Percentiles rank a stretch among this genome's conserved stretches.
Evolutionary conservation across 1,139 yeast species (phyloP).

Genomic region (Blastobotrys illinoisensis): DNA sequence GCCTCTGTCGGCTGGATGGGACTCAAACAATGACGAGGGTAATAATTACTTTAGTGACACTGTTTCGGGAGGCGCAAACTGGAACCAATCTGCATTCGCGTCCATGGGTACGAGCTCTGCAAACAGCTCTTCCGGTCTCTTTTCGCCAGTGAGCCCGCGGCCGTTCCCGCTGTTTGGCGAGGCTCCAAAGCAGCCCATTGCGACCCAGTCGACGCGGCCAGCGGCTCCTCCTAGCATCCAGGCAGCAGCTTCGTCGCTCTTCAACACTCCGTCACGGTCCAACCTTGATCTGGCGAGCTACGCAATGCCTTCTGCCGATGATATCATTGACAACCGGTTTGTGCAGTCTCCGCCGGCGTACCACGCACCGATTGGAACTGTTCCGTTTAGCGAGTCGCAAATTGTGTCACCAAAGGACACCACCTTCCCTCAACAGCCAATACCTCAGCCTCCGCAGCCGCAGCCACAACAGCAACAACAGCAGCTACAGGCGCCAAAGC

Average conservation of each 20-base stretch:
- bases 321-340: not conserved
- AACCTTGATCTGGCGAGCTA: not conserved
- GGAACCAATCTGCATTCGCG: not conserved
- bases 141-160: not conserved
- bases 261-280: not conserved
- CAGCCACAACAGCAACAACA: slow-evolving; percentile 10
- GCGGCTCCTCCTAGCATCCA: slow-evolving; percentile 1
- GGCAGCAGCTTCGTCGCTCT: slow-evolving; percentile 2
- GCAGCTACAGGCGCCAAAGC: slow-evolving; percentile 1
- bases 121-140: not conserved
- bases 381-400: not conserved
- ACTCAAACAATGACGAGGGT: not conserved
- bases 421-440: slow-evolving; percentile 1
- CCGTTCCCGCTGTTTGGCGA: not conserved
- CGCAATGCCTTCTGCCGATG: not conserved
- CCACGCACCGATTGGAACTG: not conserved
- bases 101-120: not conserved
- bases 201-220: slow-evolving; percentile 7
- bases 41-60: not conserved
- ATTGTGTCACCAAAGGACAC: not conserved
- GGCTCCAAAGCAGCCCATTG: not conserved
- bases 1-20: not conserved
- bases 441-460: slow-evolving; percentile 7
- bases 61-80: not conserved
- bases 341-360: not conserved